These are phyloP conservation scores for Trametes maxima DNA, from an alignment of 768 basidiomycete genomes.

Conservation along the genomic window DNA sequence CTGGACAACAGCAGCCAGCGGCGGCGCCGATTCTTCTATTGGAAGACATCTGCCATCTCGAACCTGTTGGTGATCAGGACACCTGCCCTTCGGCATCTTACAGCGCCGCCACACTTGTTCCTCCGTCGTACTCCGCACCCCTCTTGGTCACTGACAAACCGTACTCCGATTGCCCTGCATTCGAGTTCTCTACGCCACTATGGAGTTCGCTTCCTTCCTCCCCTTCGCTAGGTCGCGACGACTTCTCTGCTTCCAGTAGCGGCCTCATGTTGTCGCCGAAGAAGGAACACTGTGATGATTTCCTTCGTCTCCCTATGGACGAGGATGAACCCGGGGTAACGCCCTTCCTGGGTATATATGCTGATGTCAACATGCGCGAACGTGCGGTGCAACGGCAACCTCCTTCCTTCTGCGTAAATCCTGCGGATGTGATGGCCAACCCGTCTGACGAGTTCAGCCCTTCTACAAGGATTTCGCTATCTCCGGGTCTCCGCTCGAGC, in stretches of 20 bases:
- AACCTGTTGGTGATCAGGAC: background rate
- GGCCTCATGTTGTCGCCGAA: background rate
- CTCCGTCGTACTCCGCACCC: background rate
- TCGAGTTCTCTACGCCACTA: constrained; percentile 20
- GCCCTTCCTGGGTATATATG: constrained; percentile 30
- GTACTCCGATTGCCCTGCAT: constrained; percentile 25
- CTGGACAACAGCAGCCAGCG: background rate
- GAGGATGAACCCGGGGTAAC: constrained; percentile 1
- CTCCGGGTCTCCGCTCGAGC: background rate
- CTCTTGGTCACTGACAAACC: background rate
- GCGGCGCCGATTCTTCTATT: background rate
- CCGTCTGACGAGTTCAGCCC: constrained; percentile 1
- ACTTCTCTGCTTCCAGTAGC: background rate
- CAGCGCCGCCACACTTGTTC: background rate
- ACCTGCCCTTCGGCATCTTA: background rate
- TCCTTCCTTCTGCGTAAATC: constrained; percentile 39
- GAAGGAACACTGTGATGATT: constrained; percentile 2
- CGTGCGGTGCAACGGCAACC: constrained; percentile 22
- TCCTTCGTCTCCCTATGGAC: background rate
- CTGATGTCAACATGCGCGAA: constrained; percentile 41
- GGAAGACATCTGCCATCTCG: constrained; percentile 9
- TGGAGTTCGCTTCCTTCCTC: background rate
- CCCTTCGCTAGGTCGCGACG: background rate
- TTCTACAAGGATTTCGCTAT: background rate
- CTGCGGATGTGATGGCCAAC: constrained; percentile 38